Percentiles rank a stretch among this genome's conserved stretches.
Conservation (phyloP, 805 yeast genomes). For the Sugiyamaella smithiae region DNA sequence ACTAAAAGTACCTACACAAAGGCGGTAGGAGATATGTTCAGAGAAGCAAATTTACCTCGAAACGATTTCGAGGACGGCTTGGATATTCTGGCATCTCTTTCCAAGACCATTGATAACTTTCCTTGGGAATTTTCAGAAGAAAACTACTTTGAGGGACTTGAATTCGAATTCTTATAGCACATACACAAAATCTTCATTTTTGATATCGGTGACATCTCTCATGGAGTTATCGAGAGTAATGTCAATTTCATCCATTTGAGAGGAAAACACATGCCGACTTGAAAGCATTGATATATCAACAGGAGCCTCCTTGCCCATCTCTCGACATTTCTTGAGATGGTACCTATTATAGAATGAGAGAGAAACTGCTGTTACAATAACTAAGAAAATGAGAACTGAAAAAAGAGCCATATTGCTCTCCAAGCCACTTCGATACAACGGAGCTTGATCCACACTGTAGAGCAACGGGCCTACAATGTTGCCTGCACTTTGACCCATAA, state of each 20-base stretch:
- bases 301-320: slow-evolving; percentile 15
- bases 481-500: slow-evolving; percentile 30
- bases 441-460: slow-evolving; percentile 13
- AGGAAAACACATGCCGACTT: not conserved
- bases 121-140: not conserved
- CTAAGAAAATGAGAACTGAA: slow-evolving; percentile 9
- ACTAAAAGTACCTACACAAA: not conserved
- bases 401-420: slow-evolving; percentile 12
- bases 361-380: slow-evolving; percentile 2
- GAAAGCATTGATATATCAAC: slow-evolving; percentile 10
- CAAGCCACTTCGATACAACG: slow-evolving; percentile 16
- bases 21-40: not conserved
- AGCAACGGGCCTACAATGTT: slow-evolving; percentile 49
- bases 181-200: slow-evolving; percentile 8
- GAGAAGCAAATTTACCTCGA: not conserved
- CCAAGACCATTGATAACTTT: not conserved
- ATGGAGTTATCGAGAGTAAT: slow-evolving; percentile 9
- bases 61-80: not conserved
- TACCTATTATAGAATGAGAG: slow-evolving; percentile 9
- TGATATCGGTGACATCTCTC: slow-evolving; percentile 12
- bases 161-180: not conserved
- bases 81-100: not conserved
- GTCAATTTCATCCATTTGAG: not conserved
- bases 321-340: slow-evolving; percentile 13
- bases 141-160: not conserved